A percentile compares a stretch with the other conserved stretches of the same genome.
phyloP scores from a whole-genome alignment of 805 yeast genomes.

The Sporopachydermia quercuum region DNA sequence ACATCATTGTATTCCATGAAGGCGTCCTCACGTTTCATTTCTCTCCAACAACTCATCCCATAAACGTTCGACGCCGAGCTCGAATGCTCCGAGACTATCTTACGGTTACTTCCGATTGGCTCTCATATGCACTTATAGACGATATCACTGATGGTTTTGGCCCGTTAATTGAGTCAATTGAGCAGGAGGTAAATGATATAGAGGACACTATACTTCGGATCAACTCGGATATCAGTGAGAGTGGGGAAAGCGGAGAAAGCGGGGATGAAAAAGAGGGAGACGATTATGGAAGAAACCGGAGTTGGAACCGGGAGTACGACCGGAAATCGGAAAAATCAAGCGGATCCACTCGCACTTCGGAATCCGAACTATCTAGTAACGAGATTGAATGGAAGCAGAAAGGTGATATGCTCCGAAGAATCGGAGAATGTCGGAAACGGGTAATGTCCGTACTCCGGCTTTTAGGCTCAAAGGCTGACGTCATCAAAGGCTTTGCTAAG shows the following conservation, averaged over 20 bases:
- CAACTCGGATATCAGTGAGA: slow-evolving; percentile 50
- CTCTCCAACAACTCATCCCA: slow-evolving; percentile 90
- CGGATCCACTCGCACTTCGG: slow-evolving; percentile 1
- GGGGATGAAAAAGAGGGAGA: slow-evolving; percentile 24
- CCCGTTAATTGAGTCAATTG: slow-evolving; percentile 89
- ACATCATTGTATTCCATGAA: slow-evolving; percentile 78
- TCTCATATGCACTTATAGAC: slow-evolving; percentile 90
- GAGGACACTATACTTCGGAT: slow-evolving; percentile 81
- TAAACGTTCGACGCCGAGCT: slow-evolving; percentile 88
- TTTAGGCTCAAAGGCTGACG: slow-evolving; percentile 89
- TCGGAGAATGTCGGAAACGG: slow-evolving; percentile 88
- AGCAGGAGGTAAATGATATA: slow-evolving; percentile 85
- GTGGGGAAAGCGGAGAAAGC: slow-evolving; percentile 27
- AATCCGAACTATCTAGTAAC: slow-evolving; percentile 15
- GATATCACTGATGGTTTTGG: slow-evolving; percentile 97
- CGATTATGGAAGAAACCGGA: slow-evolving; percentile 22
- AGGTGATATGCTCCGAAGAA: slow-evolving; percentile 88
- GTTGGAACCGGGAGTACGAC: slow-evolving; percentile 8
- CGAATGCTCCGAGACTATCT: slow-evolving; percentile 75
- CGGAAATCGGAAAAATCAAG: slow-evolving; percentile 5
- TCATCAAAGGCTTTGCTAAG: slow-evolving; percentile 89
- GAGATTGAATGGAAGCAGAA: slow-evolving; percentile 72
- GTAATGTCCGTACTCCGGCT: slow-evolving; percentile 83
- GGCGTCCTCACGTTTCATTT: slow-evolving; percentile 92
- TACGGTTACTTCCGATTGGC: slow-evolving; percentile 90